A percentile compares a stretch with the other conserved stretches of the same genome.
These are phyloP conservation scores for Hypoxylon subgilvum DNA, from an alignment of 495 filamentous ascomycete species.

Conservation along the genomic window DNA sequence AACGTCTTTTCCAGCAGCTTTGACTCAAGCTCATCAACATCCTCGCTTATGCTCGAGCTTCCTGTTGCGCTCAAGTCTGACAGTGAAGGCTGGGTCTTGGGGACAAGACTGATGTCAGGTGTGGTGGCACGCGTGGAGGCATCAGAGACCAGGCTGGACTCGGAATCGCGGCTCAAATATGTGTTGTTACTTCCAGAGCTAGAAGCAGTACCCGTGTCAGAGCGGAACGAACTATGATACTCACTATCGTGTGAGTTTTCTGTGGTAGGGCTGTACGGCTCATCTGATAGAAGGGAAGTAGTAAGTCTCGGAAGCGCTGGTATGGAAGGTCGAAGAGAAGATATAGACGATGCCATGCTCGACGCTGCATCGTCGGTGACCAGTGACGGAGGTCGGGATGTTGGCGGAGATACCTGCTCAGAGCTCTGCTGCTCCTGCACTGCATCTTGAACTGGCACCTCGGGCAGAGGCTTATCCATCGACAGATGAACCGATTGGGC, in stretches of 20 bases:
- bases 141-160: conserved; percentile 78
- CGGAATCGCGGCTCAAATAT: conserved; percentile 80
- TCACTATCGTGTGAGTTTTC: conserved; percentile 50
- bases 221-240: conserved; percentile 53
- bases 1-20: conserved; percentile 83
- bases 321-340: conserved; percentile 49
- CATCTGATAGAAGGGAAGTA: conserved; percentile 49
- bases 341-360: conserved; percentile 47
- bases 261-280: conserved; percentile 56
- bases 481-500: conserved; percentile 26
- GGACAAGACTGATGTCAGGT: conserved; percentile 65
- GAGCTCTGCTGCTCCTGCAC: conserved; percentile 42
- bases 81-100: conserved; percentile 56
- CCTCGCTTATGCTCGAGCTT: conserved; percentile 70
- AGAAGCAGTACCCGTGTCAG: conserved; percentile 57
- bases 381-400: conserved; percentile 50
- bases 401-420: conserved; percentile 43
- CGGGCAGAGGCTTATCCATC: conserved; percentile 41
- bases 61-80: conserved; percentile 63
- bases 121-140: conserved; percentile 90
- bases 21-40: conserved; percentile 77
- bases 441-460: conserved; percentile 51
- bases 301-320: conserved; percentile 57
- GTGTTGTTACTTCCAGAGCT: conserved; percentile 70
- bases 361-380: conserved; percentile 40